These are phyloP conservation scores for Thalassiosira profunda DNA, from an alignment of 108 stramenopile genomes.

Conservation along the genomic window DNA sequence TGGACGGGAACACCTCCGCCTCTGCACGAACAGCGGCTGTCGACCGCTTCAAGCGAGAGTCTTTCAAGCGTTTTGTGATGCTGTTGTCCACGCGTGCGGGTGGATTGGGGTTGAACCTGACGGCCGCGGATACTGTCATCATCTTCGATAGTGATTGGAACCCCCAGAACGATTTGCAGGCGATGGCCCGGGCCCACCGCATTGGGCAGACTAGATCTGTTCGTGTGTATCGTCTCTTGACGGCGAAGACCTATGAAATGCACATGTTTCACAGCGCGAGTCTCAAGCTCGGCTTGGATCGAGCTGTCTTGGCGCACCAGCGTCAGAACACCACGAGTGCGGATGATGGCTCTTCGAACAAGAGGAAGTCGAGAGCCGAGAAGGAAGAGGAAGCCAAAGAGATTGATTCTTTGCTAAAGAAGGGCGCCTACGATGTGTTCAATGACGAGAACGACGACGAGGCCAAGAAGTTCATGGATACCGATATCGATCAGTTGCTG, in stretches of 20 bases:
- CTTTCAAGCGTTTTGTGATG: slow-evolving; percentile 93
- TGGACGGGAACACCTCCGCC: slow-evolving; percentile 91
- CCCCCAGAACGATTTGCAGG: slow-evolving; percentile 96
- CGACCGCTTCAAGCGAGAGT: slow-evolving; percentile 87
- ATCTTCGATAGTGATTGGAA: slow-evolving; percentile 93
- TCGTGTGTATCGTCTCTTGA: slow-evolving; percentile 89
- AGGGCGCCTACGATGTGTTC: slow-evolving; percentile 91
- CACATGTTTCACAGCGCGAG: slow-evolving; percentile 98
- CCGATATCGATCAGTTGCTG: slow-evolving; percentile 91
- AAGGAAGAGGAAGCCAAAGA: slow-evolving; percentile 82
- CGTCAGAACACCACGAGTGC: slow-evolving; percentile 62
- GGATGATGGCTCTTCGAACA: slow-evolving; percentile 42
- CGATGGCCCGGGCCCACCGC: slow-evolving; percentile 97
- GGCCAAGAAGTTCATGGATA: slow-evolving; percentile 87
- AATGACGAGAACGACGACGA: slow-evolving; percentile 85
- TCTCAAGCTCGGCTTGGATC: slow-evolving; percentile 96
- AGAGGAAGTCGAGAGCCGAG: slow-evolving; percentile 65
- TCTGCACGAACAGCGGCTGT: slow-evolving; percentile 92
- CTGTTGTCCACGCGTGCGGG: slow-evolving; percentile 95
- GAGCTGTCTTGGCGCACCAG: slow-evolving; percentile 94
- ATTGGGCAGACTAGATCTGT: slow-evolving; percentile 93
- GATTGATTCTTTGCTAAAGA: slow-evolving; percentile 81
- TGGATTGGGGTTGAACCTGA: slow-evolving; percentile 90
- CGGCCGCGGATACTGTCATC: slow-evolving; percentile 97
- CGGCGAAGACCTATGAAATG: slow-evolving; percentile 97